A percentile compares a stretch with the other conserved stretches of the same genome.
Evolutionary conservation across 2,329 filamentous ascomycete genomes (phyloP).

Genomic region (Sphaceloma murrayae): DNA sequence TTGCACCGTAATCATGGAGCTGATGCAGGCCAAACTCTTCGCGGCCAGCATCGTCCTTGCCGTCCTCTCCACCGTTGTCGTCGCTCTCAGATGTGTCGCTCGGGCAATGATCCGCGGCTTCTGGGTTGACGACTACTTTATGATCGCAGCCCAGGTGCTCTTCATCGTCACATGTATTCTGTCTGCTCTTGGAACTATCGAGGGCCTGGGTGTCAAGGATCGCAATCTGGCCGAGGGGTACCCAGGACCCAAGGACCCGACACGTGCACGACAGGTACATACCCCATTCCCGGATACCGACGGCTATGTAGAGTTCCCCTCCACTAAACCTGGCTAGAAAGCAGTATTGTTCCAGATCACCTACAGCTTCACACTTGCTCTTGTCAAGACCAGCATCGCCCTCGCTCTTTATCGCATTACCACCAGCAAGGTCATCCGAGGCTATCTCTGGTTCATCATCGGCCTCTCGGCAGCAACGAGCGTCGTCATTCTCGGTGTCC

Average conservation of each 20-base stretch:
- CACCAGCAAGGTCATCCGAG: constrained; percentile 26
- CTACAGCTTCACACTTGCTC: constrained; percentile 39
- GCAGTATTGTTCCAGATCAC: constrained; percentile 37
- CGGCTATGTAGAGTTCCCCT: too few species aligned
- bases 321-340: too few species aligned
- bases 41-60: constrained; percentile 6
- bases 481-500: constrained; percentile 21
- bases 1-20: constrained; percentile 6
- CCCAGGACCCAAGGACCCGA: constrained; percentile 7
- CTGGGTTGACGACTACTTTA: constrained; percentile 18
- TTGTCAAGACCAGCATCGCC: constrained; percentile 41
- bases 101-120: constrained; percentile 17
- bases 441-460: constrained; percentile 18
- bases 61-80: constrained; percentile 17
- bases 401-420: constrained; percentile 43
- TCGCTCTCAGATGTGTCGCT: constrained; percentile 15
- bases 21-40: constrained; percentile 11
- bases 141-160: constrained; percentile 17
- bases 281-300: background rate
- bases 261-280: constrained; percentile 16
- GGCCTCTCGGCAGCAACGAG: constrained; percentile 18
- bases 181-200: constrained; percentile 12
- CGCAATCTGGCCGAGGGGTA: background rate
- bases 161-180: constrained; percentile 15
- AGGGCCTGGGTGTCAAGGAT: constrained; percentile 18